phyloP scores from a whole-genome alignment of 805 yeast species.

The Candida sithepensis region DNA sequence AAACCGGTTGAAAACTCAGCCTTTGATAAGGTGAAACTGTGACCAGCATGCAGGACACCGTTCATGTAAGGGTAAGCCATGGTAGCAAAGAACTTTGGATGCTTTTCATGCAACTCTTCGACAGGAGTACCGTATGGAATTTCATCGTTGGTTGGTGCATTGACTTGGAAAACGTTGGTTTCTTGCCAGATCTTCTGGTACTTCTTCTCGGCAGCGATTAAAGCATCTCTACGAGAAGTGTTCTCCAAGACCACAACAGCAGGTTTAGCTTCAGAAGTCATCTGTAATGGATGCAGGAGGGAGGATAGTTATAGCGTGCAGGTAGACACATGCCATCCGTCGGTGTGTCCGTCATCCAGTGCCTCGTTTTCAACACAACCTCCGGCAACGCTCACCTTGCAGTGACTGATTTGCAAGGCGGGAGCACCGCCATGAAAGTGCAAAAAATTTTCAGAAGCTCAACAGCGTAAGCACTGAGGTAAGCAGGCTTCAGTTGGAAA shows the following conservation, averaged over 20 bases:
- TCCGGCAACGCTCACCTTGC: neutral
- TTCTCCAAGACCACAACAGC: constrained; percentile 37
- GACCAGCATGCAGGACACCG: constrained; percentile 98
- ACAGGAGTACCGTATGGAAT: constrained; percentile 46
- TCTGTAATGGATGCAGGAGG: constrained; percentile 3
- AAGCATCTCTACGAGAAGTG: constrained; percentile 92
- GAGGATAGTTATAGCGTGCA: too few relatives aligned
- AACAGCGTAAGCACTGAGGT: too few relatives aligned
- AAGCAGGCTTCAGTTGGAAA: too few relatives aligned
- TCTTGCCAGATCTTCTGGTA: constrained; percentile 87
- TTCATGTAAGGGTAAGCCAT: constrained; percentile 99
- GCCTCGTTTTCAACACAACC: too few relatives aligned
- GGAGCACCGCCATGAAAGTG: neutral
- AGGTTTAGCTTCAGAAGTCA: constrained; percentile 30
- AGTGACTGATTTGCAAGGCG: neutral
- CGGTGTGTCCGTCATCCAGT: neutral
- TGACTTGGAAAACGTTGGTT: constrained; percentile 78
- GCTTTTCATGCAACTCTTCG: constrained; percentile 70
- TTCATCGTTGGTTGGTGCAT: constrained; percentile 80
- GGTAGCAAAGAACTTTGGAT: constrained; percentile 85
- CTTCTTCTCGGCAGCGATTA: constrained; percentile 82
- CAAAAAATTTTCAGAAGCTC: neutral
- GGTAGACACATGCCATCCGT: too few relatives aligned
- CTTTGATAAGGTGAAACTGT: constrained; percentile 90
- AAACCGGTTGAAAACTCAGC: constrained; percentile 90